Evolutionary conservation across 805 yeast species (phyloP).

Genomic region (Danielozyma ontarioensis): DNA sequence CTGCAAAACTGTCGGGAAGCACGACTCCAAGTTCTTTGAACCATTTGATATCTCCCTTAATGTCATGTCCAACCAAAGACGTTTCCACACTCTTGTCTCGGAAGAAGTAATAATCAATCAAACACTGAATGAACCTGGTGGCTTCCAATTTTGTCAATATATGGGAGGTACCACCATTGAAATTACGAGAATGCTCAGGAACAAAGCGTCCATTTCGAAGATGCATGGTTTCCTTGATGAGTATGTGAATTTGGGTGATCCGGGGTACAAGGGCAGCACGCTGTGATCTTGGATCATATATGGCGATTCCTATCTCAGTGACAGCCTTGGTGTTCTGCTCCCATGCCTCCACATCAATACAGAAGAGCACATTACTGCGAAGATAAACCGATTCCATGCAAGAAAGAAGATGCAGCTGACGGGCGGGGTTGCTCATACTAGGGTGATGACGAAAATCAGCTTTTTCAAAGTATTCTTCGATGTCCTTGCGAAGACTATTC

Average conservation of each 20-base stretch:
- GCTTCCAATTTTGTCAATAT: slow-evolving; percentile 35
- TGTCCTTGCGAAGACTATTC: too few species aligned
- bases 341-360: slow-evolving; percentile 55
- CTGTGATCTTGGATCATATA: slow-evolving; percentile 51
- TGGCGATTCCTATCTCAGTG: slow-evolving; percentile 55
- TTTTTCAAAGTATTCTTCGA: slow-evolving; percentile 2
- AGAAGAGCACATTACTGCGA: slow-evolving; percentile 29
- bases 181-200: slow-evolving; percentile 47
- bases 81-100: slow-evolving; percentile 9
- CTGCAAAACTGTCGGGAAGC: slow-evolving; percentile 29
- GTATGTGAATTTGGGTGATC: slow-evolving; percentile 36
- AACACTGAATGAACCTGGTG: slow-evolving; percentile 32
- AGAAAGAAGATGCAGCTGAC: slow-evolving; percentile 2
- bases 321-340: slow-evolving; percentile 38
- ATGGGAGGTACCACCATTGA: slow-evolving; percentile 45
- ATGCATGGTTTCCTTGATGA: slow-evolving; percentile 39
- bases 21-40: slow-evolving; percentile 41
- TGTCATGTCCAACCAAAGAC: slow-evolving; percentile 56
- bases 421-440: not conserved
- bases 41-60: slow-evolving; percentile 52
- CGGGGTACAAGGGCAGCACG: slow-evolving; percentile 32
- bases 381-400: slow-evolving; percentile 17
- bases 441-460: slow-evolving; percentile 1
- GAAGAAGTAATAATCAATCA: slow-evolving; percentile 41
- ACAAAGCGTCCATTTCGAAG: slow-evolving; percentile 49